These are phyloP conservation scores for Vaucheria bursata DNA, from an alignment of 352 stramenopile genomes.

Conservation along the genomic window DNA sequence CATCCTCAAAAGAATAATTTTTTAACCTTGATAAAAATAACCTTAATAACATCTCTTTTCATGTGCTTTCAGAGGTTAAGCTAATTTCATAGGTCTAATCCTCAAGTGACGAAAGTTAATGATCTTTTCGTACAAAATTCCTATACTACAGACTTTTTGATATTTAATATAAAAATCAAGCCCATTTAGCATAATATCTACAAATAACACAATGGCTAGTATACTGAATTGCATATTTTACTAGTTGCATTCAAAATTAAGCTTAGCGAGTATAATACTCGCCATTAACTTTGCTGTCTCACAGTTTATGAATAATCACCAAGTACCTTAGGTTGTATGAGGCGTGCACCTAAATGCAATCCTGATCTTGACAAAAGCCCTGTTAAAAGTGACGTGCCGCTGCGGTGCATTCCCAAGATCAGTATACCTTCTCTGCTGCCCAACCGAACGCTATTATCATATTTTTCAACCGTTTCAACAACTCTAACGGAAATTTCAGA, in stretches of 20 bases:
- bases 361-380: conserved; percentile 53
- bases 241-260: not conserved
- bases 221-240: not conserved
- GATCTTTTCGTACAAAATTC: too few species aligned
- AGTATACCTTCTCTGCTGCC: conserved; percentile 43
- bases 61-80: too few species aligned
- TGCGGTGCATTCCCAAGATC: conserved; percentile 63
- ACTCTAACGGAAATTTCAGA: too few species aligned
- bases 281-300: not conserved
- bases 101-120: too few species aligned
- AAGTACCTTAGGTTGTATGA: not conserved
- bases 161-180: not conserved
- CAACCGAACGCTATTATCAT: too few species aligned
- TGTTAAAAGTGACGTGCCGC: conserved; percentile 58
- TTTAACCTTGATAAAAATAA: too few species aligned
- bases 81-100: too few species aligned
- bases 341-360: conserved; percentile 8
- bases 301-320: too few species aligned
- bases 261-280: not conserved
- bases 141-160: too few species aligned
- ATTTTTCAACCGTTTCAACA: too few species aligned
- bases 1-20: too few species aligned
- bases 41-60: too few species aligned
- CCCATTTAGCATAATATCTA: not conserved
- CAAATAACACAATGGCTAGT: not conserved